Evolutionary conservation across 1,139 yeast genomes (phyloP).

Genomic region (Yamadazyma taylorii): DNA sequence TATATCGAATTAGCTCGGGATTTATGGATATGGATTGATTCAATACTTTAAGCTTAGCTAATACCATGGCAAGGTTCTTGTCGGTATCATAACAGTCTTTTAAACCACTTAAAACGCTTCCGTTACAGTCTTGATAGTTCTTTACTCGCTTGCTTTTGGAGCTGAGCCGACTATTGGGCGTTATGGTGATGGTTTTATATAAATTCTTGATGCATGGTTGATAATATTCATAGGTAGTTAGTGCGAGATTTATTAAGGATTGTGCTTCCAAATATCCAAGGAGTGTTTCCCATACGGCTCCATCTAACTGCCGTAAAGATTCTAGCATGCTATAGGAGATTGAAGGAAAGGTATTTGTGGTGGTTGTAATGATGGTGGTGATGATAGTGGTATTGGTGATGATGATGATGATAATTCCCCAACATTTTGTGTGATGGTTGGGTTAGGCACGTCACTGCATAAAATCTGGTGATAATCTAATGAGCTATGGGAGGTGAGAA

Average conservation of each 20-base stretch:
- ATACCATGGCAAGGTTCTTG: slow-evolving; percentile 22
- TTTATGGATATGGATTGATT: slow-evolving; percentile 29
- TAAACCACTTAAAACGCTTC: slow-evolving; percentile 20
- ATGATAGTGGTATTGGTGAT: too few species aligned
- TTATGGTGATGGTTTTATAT: slow-evolving; percentile 30
- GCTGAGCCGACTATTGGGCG: slow-evolving; percentile 23
- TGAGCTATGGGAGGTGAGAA: too few species aligned
- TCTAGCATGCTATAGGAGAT: not conserved
- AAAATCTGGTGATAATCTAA: too few species aligned
- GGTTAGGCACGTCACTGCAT: too few species aligned
- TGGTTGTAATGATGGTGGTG: too few species aligned
- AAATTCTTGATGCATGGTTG: slow-evolving; percentile 33
- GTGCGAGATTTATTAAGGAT: slow-evolving; percentile 33
- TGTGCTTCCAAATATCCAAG: slow-evolving; percentile 35
- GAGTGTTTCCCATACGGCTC: slow-evolving; percentile 8
- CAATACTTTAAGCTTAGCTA: slow-evolving; percentile 30
- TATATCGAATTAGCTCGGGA: slow-evolving; percentile 22
- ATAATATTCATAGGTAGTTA: slow-evolving; percentile 38
- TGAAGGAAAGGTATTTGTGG: too few species aligned
- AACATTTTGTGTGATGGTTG: too few species aligned
- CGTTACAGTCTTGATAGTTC: slow-evolving; percentile 23
- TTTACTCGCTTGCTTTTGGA: slow-evolving; percentile 12
- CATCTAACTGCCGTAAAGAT: too few species aligned
- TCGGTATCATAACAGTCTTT: slow-evolving; percentile 4
- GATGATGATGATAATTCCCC: too few species aligned